Conservation (phyloP, 2,329 filamentous ascomycete species). For the Claviceps humidiphila region DNA sequence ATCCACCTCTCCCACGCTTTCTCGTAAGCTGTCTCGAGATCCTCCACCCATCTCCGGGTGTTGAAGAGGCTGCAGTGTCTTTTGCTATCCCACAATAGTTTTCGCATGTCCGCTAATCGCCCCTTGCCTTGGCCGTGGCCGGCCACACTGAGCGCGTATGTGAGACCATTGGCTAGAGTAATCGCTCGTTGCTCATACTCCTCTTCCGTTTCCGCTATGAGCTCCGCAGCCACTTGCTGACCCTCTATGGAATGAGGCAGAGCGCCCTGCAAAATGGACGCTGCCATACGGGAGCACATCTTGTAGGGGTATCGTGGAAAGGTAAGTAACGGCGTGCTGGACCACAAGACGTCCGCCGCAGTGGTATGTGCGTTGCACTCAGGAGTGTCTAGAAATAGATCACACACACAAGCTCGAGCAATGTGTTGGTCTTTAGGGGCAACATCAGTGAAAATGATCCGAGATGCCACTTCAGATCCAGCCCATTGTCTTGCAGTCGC, state of each 20-base stretch:
- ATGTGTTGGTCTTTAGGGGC: conserved; percentile 93
- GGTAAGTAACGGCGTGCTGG: conserved; percentile 82
- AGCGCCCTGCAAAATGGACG: conserved; percentile 83
- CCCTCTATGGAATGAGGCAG: conserved; percentile 63
- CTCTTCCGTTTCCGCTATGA: conserved; percentile 65
- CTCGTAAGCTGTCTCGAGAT: conserved; percentile 79
- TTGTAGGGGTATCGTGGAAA: conserved; percentile 89
- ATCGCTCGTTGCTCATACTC: conserved; percentile 75
- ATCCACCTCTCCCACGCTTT: conserved; percentile 86
- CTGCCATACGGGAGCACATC: conserved; percentile 98
- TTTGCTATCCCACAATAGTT: conserved; percentile 67
- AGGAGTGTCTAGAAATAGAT: conserved; percentile 91
- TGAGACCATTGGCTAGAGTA: conserved; percentile 48
- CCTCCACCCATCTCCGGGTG: conserved; percentile 78
- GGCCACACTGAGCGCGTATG: conserved; percentile 35
- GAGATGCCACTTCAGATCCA: conserved; percentile 66
- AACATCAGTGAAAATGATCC: conserved; percentile 91
- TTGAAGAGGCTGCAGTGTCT: conserved; percentile 85
- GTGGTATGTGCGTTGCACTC: conserved; percentile 98
- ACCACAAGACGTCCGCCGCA: conserved; percentile 92
- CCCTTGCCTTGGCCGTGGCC: conserved; percentile 46
- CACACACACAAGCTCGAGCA: conserved; percentile 76
- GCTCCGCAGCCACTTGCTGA: conserved; percentile 50
- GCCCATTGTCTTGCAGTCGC: conserved; percentile 76
- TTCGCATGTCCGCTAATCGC: conserved; percentile 64